These are phyloP conservation scores for Tetradesmus lagerheimii DNA, from an alignment of 139 green algal genomes.

Conservation along the genomic window DNA sequence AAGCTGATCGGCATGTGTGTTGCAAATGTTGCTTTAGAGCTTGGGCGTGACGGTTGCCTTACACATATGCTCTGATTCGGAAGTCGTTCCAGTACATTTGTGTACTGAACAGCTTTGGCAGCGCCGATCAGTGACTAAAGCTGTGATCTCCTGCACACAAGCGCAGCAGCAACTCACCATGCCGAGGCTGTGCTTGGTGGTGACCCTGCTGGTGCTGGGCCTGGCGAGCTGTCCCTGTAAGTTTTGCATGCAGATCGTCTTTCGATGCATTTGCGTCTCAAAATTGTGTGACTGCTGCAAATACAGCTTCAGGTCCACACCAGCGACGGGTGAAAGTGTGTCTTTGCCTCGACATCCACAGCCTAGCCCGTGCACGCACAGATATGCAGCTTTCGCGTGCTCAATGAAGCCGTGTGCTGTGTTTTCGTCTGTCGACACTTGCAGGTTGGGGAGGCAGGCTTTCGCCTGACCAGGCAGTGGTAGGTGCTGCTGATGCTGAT, in stretches of 20 bases:
- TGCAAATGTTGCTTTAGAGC: not conserved
- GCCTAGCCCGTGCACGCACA: not conserved
- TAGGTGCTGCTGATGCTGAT: not conserved
- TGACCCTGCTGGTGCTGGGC: not conserved
- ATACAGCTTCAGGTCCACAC: not conserved
- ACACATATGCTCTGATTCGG: not conserved
- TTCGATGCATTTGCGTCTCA: not conserved
- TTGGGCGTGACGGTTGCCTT: not conserved
- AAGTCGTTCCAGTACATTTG: not conserved
- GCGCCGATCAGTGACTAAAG: not conserved
- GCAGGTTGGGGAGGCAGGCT: slow-evolving; percentile 23
- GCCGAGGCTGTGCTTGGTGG: not conserved
- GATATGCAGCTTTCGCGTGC: not conserved
- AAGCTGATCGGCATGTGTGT: too few species aligned
- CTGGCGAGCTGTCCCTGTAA: not conserved
- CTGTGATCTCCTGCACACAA: not conserved
- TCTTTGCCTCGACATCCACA: not conserved
- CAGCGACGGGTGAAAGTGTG: not conserved
- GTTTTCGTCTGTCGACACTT: not conserved
- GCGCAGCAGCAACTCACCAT: not conserved
- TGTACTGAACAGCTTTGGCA: not conserved
- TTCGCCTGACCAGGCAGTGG: not conserved
- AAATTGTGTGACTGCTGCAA: not conserved
- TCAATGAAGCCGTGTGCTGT: not conserved
- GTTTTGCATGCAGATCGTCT: not conserved